A percentile compares a stretch with the other conserved stretches of the same genome.
These are phyloP conservation scores for Pachyrhizus erosus DNA, from an alignment of 306 rosid genomes.

Conservation along the genomic window DNA sequence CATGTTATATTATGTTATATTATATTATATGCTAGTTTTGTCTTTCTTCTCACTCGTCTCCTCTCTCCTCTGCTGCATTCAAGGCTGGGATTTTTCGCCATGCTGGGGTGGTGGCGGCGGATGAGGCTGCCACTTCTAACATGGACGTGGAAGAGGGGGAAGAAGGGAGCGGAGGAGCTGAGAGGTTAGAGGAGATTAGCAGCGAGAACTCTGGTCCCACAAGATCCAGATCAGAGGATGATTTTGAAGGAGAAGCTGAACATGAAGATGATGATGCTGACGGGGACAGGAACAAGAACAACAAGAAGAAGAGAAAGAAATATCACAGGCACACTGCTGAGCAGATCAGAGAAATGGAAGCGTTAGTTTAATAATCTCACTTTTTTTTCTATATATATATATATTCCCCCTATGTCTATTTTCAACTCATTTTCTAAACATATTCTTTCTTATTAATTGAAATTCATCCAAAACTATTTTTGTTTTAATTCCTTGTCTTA, in stretches of 20 bases:
- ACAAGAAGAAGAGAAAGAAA: slow-evolving; percentile 86
- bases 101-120: slow-evolving; percentile 53
- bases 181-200: slow-evolving; percentile 73
- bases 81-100: slow-evolving; percentile 95
- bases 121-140: slow-evolving; percentile 26
- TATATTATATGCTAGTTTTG: too few relatives aligned
- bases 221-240: slow-evolving; percentile 92
- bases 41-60: neutral
- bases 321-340: slow-evolving; percentile 92
- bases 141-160: slow-evolving; percentile 87
- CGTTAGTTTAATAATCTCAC: slow-evolving; percentile 46
- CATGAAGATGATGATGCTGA: slow-evolving; percentile 60
- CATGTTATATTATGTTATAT: too few relatives aligned
- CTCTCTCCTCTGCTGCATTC: neutral
- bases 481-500: neutral
- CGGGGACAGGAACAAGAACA: slow-evolving; percentile 59
- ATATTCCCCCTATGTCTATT: too few relatives aligned
- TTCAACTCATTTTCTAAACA: too few relatives aligned
- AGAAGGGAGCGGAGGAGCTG: slow-evolving; percentile 76
- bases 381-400: too few relatives aligned
- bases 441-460: too few relatives aligned
- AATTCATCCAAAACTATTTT: neutral
- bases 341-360: slow-evolving; percentile 97
- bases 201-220: slow-evolving; percentile 87
- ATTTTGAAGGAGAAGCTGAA: slow-evolving; percentile 72